Evolutionary conservation across 2,329 filamentous ascomycete species (phyloP), one percentile per base, ranked within the genome.

Genomic region (Esteya vermicola): DNA sequence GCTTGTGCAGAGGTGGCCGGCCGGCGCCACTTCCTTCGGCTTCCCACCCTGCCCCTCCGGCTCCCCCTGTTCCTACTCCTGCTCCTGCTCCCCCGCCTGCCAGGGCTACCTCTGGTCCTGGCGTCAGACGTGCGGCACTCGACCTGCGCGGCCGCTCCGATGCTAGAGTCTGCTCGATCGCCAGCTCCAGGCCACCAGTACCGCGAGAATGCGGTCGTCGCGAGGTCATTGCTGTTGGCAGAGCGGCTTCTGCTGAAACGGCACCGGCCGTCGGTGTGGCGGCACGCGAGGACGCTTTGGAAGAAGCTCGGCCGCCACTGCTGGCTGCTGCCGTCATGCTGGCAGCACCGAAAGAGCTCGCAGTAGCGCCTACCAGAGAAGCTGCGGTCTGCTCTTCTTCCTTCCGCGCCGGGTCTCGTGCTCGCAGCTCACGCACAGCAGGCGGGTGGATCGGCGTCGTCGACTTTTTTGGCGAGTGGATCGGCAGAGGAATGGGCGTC

Each of bases 41-140:
- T n/a, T n/a, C n/a, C n/a, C n/a, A n/a, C n/a, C n/a, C n/a, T n/a
- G n/a, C n/a, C n/a, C n/a, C n/a, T n/a, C n/a, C n/a, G n/a, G n/a
- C n/a, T n/a, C n/a, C n/a, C n/a, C n/a, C n/a, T n/a, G n/a, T n/a
- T n/a, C n/a, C n/a, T n/a, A n/a, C n/a, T n/a, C n/a, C n/a, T n/a
- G n/a, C n/a, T n/a, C n/a, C n/a, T n/a, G n/a, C n/a, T n/a, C n/a
- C n/a, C n/a, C n/a, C n/a, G n/a, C n/a, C n/a, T 40, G 59, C 61
- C 41, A 61, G 61, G 35, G 54, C 43, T 47, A 70, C 69, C 72
- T 44, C 28, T 21, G 7, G 49, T 43, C 61, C 70, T 10, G 72
- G 72, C 1, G 72, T 75, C 50, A 70, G 73, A 43, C 70, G 63
- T 40, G 70, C 67, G 20, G 70, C 73, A 50, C 71, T 75, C 41